phyloP scores from a whole-genome alignment of 768 basidiomycete species.

The Gloeopeniophorella convolvens region DNA sequence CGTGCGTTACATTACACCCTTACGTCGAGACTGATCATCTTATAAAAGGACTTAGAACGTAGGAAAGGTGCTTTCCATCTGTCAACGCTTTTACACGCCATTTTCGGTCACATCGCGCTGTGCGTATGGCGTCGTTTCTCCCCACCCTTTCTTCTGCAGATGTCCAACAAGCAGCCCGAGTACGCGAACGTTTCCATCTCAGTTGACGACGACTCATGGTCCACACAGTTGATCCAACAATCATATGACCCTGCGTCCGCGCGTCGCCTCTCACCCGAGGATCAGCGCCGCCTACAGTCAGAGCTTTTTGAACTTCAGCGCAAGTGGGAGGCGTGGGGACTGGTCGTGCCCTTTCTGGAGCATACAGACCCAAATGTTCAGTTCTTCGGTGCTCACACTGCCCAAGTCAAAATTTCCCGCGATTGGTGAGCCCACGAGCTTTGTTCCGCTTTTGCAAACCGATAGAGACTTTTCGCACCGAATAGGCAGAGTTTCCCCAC shows the following conservation, averaged over 20 bases:
- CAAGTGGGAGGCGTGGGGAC: conserved; percentile 74
- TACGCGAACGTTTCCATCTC: conserved; percentile 28
- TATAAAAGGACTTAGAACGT: too few species aligned
- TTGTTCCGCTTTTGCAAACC: not conserved
- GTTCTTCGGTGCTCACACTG: conserved; percentile 92
- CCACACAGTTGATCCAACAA: conserved; percentile 57
- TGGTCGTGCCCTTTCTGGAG: conserved; percentile 70
- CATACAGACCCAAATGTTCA: conserved; percentile 76
- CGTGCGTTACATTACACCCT: too few species aligned
- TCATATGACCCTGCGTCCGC: conserved; percentile 48
- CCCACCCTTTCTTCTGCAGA: conserved; percentile 47
- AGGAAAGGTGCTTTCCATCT: not conserved
- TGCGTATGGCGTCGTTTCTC: conserved; percentile 34
- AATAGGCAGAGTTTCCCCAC: conserved; percentile 68
- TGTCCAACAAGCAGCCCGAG: conserved; percentile 53
- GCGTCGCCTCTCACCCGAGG: conserved; percentile 44
- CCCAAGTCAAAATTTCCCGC: conserved; percentile 87
- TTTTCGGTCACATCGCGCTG: not conserved
- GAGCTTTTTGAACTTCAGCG: conserved; percentile 76
- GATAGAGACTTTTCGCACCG: not conserved
- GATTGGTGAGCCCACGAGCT: conserved; percentile 61
- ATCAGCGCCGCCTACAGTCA: conserved; percentile 57
- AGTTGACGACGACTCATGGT: not conserved
- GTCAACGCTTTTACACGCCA: not conserved
- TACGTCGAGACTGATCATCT: too few species aligned